Evolutionary conservation across 1,284 basidiomycete genomes (phyloP).

Genomic region (Trichosporon faecale): DNA sequence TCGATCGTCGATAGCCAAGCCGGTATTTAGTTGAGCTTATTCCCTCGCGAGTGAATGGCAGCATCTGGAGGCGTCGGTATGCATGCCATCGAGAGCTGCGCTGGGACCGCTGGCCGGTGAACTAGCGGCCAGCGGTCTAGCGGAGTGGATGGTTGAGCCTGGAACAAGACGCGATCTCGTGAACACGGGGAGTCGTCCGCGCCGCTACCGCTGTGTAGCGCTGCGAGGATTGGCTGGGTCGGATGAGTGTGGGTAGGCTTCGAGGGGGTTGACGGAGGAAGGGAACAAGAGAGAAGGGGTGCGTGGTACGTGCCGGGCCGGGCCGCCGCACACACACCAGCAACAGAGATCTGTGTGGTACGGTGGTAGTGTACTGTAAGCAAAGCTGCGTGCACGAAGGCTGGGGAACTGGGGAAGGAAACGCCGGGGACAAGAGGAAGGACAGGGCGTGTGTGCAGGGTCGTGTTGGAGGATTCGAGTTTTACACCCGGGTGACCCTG

Average conservation of each 20-base stretch:
- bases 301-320: neutral
- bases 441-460: neutral
- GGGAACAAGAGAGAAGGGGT: neutral
- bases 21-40: slow-evolving; percentile 8
- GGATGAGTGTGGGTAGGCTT: neutral
- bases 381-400: neutral
- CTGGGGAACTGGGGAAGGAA: neutral
- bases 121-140: neutral
- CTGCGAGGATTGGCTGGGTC: neutral
- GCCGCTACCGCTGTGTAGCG: neutral
- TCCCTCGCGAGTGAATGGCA: neutral
- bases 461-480: neutral
- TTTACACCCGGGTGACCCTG: neutral
- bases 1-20: slow-evolving; percentile 7
- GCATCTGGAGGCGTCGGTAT: neutral
- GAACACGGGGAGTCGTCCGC: slow-evolving; percentile 3
- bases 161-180: neutral
- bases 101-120: neutral
- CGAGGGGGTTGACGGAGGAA: neutral
- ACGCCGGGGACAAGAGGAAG: neutral
- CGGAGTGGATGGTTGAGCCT: neutral
- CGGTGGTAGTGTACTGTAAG: neutral
- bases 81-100: neutral
- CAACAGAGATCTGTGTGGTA: neutral
- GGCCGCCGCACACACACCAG: slow-evolving; percentile 4